phyloP scores from a whole-genome alignment of 1,284 basidiomycete genomes.

The Microbotryomycetes sp. region DNA sequence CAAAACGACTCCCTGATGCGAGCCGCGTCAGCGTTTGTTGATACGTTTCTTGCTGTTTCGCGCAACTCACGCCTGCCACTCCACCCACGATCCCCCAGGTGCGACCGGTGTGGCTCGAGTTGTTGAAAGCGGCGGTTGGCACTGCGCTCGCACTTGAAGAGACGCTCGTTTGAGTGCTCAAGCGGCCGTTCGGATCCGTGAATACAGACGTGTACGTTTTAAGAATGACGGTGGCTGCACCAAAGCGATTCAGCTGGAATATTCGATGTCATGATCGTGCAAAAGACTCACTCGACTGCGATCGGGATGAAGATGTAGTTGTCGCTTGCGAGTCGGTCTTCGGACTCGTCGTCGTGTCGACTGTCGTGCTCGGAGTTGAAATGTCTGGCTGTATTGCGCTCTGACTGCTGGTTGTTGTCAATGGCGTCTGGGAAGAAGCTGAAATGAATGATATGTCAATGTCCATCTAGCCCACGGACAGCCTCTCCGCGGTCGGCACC shows the following conservation, averaged over 20 bases:
- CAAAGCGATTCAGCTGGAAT: neutral
- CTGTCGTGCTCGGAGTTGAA: too few species aligned
- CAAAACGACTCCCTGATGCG: slow-evolving; percentile 24
- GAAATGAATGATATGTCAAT: too few species aligned
- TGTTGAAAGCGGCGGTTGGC: slow-evolving; percentile 6
- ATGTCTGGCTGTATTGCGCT: too few species aligned
- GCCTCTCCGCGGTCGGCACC: too few species aligned
- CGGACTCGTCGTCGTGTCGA: neutral
- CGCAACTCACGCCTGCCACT: slow-evolving; percentile 31
- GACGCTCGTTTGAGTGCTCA: slow-evolving; percentile 18
- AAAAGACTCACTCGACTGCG: neutral
- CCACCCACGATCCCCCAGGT: slow-evolving; percentile 36
- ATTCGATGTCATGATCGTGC: neutral
- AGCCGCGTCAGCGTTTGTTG: neutral
- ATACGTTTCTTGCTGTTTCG: neutral
- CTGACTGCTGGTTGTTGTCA: too few species aligned
- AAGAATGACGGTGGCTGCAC: slow-evolving; percentile 16
- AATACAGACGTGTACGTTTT: slow-evolving; percentile 24
- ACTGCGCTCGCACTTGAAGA: slow-evolving; percentile 14
- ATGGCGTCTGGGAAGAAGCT: too few species aligned
- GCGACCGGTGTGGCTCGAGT: slow-evolving; percentile 16
- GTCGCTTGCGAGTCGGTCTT: neutral
- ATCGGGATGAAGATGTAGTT: neutral
- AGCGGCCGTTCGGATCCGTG: slow-evolving; percentile 24
- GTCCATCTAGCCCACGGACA: too few species aligned